Conservation (phyloP, 805 yeast genomes). For the Yamadazyma philogaea region DNA sequence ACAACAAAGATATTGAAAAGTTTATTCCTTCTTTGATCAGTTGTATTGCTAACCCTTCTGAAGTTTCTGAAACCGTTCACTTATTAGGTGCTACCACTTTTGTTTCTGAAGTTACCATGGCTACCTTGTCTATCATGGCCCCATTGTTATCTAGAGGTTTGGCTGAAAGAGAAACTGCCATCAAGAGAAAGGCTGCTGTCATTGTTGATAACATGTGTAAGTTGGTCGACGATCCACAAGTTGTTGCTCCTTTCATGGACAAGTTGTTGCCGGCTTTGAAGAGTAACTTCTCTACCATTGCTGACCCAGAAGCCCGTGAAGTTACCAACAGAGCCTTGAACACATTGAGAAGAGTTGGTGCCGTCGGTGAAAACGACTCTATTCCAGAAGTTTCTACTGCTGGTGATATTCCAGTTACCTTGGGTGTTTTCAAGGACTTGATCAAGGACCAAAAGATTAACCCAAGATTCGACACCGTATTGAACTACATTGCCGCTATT, state of each 20-base stretch:
- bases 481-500: conserved; percentile 86
- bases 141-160: conserved; percentile 99
- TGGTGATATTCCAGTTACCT: conserved; percentile 91
- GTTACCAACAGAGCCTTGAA: conserved; percentile 95
- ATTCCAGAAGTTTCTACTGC: conserved; percentile 98
- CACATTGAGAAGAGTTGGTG: conserved; percentile 99
- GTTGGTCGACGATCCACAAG: conserved; percentile 99
- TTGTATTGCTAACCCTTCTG: conserved; percentile 95
- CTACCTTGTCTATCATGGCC: conserved; percentile 98
- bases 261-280: conserved; percentile 94
- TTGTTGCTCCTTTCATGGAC: conserved; percentile 98
- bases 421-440: conserved; percentile 73
- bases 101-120: conserved; percentile 99
- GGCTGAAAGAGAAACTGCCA: conserved; percentile 98
- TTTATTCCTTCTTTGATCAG: conserved; percentile 96
- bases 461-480: conserved; percentile 73
- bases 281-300: conserved; percentile 91
- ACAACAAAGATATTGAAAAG: conserved; percentile 99
- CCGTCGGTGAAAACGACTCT: conserved; percentile 81
- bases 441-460: conserved; percentile 58
- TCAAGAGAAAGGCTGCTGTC: conserved; percentile 99
- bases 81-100: conserved; percentile 99
- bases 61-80: conserved; percentile 99
- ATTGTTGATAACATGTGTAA: conserved; percentile 99
- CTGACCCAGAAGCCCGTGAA: conserved; percentile 99